Evolutionary conservation across 176 grass and related monocot genomes (phyloP).

Genomic region (Cymbopogon citratus): DNA sequence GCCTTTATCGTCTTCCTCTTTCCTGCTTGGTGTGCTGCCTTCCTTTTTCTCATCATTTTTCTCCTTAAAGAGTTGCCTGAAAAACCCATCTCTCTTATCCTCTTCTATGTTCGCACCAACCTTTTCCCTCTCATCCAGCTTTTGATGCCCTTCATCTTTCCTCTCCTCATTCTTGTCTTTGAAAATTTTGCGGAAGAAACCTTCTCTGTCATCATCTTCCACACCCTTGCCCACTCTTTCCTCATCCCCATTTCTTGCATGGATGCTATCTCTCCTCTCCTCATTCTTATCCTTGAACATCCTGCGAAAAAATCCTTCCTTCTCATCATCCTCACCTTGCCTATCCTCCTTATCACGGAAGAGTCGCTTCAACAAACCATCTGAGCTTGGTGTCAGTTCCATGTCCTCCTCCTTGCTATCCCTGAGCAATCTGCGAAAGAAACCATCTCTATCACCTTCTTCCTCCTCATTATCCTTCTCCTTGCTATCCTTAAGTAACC

Average conservation of each 20-base stretch:
- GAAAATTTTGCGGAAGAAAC: slow-evolving; percentile 77
- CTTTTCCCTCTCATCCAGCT: slow-evolving; percentile 42
- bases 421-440: slow-evolving; percentile 50
- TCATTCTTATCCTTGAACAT: slow-evolving; percentile 97
- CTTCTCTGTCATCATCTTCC: slow-evolving; percentile 78
- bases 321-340: slow-evolving; percentile 69
- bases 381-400: slow-evolving; percentile 56
- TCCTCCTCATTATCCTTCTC: slow-evolving; percentile 57
- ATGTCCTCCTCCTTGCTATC: slow-evolving; percentile 69
- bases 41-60: slow-evolving; percentile 89
- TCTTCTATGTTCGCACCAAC: slow-evolving; percentile 33
- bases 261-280: slow-evolving; percentile 55
- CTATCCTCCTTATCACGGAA: slow-evolving; percentile 68
- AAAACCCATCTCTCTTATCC: slow-evolving; percentile 62
- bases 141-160: slow-evolving; percentile 35
- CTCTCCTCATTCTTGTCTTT: slow-evolving; percentile 73
- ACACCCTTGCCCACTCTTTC: slow-evolving; percentile 52
- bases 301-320: slow-evolving; percentile 76
- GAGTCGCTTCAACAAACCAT: slow-evolving; percentile 61
- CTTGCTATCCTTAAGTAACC: slow-evolving; percentile 64
- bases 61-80: slow-evolving; percentile 75
- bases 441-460: slow-evolving; percentile 62
- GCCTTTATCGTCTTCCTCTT: slow-evolving; percentile 44
- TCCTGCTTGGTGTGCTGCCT: slow-evolving; percentile 31
- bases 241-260: slow-evolving; percentile 41